phyloP scores from a whole-genome alignment of 768 basidiomycete species.

The Termitomyces bulborhizus region DNA sequence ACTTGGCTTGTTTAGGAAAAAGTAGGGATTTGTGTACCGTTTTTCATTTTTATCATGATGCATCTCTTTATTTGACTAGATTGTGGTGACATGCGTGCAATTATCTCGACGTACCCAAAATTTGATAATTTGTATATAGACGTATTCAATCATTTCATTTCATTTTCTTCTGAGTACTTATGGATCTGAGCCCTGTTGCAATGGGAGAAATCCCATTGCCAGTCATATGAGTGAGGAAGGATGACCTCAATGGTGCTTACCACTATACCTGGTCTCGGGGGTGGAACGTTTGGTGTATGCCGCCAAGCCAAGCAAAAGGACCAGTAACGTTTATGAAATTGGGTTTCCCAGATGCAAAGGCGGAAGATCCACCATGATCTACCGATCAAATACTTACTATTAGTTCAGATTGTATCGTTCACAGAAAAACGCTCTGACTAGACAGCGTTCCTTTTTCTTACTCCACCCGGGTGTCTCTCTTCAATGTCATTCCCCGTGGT shows the following conservation, averaged over 20 bases:
- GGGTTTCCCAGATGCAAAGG: too few relatives aligned
- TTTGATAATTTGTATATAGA: neutral
- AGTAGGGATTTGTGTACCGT: slow-evolving; percentile 19
- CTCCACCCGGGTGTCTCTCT: neutral
- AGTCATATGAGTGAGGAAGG: too few relatives aligned
- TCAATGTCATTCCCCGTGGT: slow-evolving; percentile 9
- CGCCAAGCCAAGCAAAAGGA: too few relatives aligned
- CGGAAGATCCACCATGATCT: too few relatives aligned
- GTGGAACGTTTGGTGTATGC: too few relatives aligned
- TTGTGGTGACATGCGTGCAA: neutral
- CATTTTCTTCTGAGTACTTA: too few relatives aligned
- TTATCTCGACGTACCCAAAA: neutral
- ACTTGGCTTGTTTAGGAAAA: slow-evolving; percentile 65
- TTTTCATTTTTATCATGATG: neutral
- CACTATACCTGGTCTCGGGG: too few relatives aligned
- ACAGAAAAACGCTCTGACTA: neutral
- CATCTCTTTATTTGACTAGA: neutral
- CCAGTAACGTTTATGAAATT: too few relatives aligned
- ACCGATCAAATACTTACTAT: too few relatives aligned
- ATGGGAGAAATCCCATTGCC: neutral
- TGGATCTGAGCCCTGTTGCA: neutral
- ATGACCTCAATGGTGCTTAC: too few relatives aligned
- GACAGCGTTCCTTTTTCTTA: neutral
- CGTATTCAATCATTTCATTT: neutral
- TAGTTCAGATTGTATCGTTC: neutral